These are phyloP conservation scores for Leptographium radiaticola DNA, from an alignment of 2,329 filamentous ascomycete genomes.

Conservation along the genomic window DNA sequence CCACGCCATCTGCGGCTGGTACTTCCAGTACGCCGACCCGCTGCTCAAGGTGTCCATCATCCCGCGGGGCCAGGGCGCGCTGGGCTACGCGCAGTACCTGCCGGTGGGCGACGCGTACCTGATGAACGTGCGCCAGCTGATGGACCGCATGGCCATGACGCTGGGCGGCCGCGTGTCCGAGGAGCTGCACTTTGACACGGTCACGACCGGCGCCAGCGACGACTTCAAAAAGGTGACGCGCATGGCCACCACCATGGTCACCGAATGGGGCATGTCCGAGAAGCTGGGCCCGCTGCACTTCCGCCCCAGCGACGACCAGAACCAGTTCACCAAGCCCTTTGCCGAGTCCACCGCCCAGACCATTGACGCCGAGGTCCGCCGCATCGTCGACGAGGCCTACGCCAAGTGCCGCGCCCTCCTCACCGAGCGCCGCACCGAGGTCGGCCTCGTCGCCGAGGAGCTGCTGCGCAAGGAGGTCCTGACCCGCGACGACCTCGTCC, in stretches of 20 bases:
- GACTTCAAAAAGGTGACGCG: constrained; percentile 97
- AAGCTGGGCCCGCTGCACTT: constrained; percentile 91
- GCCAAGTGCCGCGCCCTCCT: constrained; percentile 77
- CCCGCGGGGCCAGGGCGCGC: constrained; percentile 80
- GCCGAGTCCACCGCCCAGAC: constrained; percentile 84
- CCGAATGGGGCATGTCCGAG: constrained; percentile 96
- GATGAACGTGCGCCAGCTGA: constrained; percentile 89
- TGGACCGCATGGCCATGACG: constrained; percentile 99
- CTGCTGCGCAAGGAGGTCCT: constrained; percentile 85
- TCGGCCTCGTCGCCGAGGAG: constrained; percentile 86
- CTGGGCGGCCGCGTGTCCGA: constrained; percentile 90
- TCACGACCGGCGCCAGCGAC: constrained; percentile 87
- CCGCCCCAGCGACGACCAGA: constrained; percentile 53
- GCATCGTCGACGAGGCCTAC: constrained; percentile 88
- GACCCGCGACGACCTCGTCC: constrained; percentile 79
- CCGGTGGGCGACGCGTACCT: constrained; percentile 83
- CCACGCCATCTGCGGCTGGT: constrained; percentile 98
- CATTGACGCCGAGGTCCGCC: constrained; percentile 83
- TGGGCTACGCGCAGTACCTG: constrained; percentile 97
- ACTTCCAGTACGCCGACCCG: constrained; percentile 89
- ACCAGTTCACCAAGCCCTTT: constrained; percentile 86
- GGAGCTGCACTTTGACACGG: constrained; percentile 91
- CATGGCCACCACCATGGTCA: constrained; percentile 96
- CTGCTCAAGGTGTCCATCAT: constrained; percentile 98
- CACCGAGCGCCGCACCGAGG: constrained; percentile 71